A percentile compares a stretch with the other conserved stretches of the same genome.
Evolutionary conservation across 768 basidiomycete species (phyloP).

Genomic region (Tricholoma matsutake): DNA sequence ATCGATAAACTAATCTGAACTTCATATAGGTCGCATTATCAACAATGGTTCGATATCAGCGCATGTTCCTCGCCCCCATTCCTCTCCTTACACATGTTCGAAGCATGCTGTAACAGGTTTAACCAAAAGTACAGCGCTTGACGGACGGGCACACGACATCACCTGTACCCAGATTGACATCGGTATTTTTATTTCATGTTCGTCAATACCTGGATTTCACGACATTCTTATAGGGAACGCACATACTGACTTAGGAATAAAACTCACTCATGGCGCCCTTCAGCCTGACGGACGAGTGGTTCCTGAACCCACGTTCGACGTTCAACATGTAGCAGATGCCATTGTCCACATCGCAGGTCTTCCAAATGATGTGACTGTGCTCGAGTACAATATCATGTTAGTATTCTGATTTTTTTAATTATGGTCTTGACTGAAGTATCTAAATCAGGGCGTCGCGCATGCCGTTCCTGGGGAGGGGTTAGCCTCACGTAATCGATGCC

Average conservation of each 20-base stretch:
- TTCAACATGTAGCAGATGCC: constrained; percentile 65
- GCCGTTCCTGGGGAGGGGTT: constrained; percentile 29
- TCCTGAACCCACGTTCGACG: constrained; percentile 67
- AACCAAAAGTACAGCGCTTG: constrained; percentile 73
- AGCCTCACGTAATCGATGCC: background rate
- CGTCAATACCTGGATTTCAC: background rate
- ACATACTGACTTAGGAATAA: constrained; percentile 52
- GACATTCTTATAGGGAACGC: constrained; percentile 56
- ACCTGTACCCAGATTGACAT: constrained; percentile 83
- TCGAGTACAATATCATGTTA: constrained; percentile 74
- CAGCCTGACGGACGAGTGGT: constrained; percentile 65
- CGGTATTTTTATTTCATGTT: constrained; percentile 37
- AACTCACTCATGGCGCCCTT: constrained; percentile 46
- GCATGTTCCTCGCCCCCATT: constrained; percentile 62
- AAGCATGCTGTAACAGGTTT: constrained; percentile 81
- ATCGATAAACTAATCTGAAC: background rate
- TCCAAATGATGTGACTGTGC: constrained; percentile 65
- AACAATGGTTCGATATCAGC: constrained; percentile 85
- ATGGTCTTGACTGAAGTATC: background rate
- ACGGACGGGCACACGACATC: constrained; percentile 71
- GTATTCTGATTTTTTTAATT: constrained; percentile 19
- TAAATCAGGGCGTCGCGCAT: constrained; percentile 22
- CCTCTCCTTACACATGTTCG: constrained; percentile 65
- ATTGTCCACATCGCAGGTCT: constrained; percentile 70
- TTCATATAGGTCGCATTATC: constrained; percentile 62